Percentiles rank a stretch among this genome's conserved stretches.
Conservation (phyloP, 331 rosid genomes). For the Quercus lobata region DNA sequence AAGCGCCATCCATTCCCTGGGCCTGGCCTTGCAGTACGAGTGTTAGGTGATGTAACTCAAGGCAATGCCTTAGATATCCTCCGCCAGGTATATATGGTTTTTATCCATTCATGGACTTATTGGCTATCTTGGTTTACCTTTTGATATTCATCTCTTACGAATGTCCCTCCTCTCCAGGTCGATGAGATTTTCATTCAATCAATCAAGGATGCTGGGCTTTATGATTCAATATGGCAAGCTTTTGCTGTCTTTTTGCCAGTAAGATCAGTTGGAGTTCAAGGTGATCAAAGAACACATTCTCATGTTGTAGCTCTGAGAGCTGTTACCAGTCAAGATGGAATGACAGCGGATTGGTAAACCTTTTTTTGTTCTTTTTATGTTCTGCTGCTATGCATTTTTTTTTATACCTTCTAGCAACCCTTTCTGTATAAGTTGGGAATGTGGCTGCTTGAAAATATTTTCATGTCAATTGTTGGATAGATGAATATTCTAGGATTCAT, state of each 20-base stretch:
- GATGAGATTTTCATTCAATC: conserved; percentile 95
- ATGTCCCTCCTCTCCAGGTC: conserved; percentile 44
- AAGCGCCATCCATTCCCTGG: conserved; percentile 98
- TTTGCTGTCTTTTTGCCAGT: conserved; percentile 93
- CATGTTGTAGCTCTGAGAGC: conserved; percentile 96
- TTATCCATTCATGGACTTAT: background rate
- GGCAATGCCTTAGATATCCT: conserved; percentile 82
- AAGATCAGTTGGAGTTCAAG: conserved; percentile 97
- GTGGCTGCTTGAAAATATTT: background rate
- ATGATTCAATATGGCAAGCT: conserved; percentile 94
- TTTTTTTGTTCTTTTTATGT: conserved; percentile 5
- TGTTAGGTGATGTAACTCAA: conserved; percentile 83
- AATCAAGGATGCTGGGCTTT: conserved; percentile 92
- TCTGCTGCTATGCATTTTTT: background rate
- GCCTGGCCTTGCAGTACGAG: conserved; percentile 96
- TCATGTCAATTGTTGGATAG: background rate
- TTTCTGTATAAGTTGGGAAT: background rate
- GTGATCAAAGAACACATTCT: conserved; percentile 97
- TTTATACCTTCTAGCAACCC: background rate
- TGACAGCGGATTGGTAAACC: conserved; percentile 96
- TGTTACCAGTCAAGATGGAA: conserved; percentile 98
- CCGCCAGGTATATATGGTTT: conserved; percentile 50
- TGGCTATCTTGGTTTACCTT: conserved; percentile 3
- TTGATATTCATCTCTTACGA: background rate
- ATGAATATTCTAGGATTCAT: background rate